Base-by-base conservation (phyloP, 345 rosid species). In the Hibiscus tridactylites region DNA sequence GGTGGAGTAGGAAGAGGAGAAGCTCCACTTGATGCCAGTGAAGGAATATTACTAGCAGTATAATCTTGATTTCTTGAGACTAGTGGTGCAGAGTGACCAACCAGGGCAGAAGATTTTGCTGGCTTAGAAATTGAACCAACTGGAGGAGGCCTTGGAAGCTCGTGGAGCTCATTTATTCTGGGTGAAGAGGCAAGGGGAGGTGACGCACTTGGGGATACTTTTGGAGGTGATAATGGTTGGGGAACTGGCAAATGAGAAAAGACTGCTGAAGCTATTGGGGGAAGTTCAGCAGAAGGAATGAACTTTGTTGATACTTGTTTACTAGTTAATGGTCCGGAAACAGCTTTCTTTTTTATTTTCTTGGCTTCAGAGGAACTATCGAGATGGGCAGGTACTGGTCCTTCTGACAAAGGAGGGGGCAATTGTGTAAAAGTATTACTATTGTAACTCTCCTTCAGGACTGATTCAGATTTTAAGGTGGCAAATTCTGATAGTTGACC, bases 71-170 rank as follows among this genome's bases (percentile, higher is more conserved):
- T 88, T 88, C 95, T 80, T 60, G 72, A 75, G 39, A 81, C 76
- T 70, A 96, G 76, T 6, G 98, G 99, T 31, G 98, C 99, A 11
- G 98, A 96, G 75, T 92, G 95, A 77, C 94, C 97, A 56, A 84
- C 73, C 52, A 76, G 59, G 60, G 73, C 81, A 21, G 83, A 59
- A 26, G 91, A 79, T 78, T 89, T 92, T 63, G 84, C 79, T 17
- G 88, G 77, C 83, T 85, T 87, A 62, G 80, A 67, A 1, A 79
- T 83, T 53, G 81, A 75, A 75, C 77, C 68, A 70, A 76, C 80
- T 0, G 99, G 98, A 24, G 99, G 99, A n/a, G 99, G 98, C 84
- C 96, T 82, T 3, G 99, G 99, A 81, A 96, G 99, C 83, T 89
- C 86, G 62, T 96, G 98, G 72, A 91, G 97, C 85, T 89, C 96